Evolutionary conservation across 495 filamentous ascomycete genomes (phyloP).

Genomic region (Penicillium subrubescens): DNA sequence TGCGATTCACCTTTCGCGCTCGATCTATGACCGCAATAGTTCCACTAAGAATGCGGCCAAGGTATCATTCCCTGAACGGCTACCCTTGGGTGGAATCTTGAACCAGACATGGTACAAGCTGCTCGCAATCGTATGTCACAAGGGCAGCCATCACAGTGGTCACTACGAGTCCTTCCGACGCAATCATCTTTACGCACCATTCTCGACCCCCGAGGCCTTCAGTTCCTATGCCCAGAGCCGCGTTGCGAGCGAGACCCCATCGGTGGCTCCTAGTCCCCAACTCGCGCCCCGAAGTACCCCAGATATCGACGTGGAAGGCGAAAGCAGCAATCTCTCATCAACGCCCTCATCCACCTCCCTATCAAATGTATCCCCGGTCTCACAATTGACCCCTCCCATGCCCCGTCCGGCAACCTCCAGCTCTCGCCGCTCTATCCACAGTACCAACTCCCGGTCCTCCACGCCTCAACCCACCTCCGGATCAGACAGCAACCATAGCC

Average conservation of each 20-base stretch:
- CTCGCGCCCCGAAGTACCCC: constrained; percentile 31
- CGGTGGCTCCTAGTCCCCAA: constrained; percentile 46
- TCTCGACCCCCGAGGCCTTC: constrained; percentile 78
- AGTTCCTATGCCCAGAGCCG: constrained; percentile 67
- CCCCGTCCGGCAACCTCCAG: constrained; percentile 42
- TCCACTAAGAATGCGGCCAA: constrained; percentile 94
- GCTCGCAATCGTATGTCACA: constrained; percentile 87
- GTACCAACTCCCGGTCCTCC: constrained; percentile 36
- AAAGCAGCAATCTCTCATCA: constrained; percentile 34
- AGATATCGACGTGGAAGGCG: constrained; percentile 30
- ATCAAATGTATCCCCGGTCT: constrained; percentile 37
- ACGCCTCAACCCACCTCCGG: constrained; percentile 28
- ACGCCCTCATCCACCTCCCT: constrained; percentile 45
- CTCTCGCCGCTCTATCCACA: constrained; percentile 42
- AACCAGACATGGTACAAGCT: constrained; percentile 80
- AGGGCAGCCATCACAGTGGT: constrained; percentile 92
- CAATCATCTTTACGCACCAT: constrained; percentile 76
- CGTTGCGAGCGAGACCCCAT: constrained; percentile 49
- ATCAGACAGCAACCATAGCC: constrained; percentile 34
- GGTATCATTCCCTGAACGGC: constrained; percentile 82
- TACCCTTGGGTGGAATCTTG: constrained; percentile 79
- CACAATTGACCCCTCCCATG: constrained; percentile 33
- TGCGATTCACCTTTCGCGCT: constrained; percentile 88
- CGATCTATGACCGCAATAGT: constrained; percentile 77
- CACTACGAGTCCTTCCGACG: constrained; percentile 97